phyloP scores from a whole-genome alignment of 805 yeast species.

The Metschnikowia lochheadii region DNA sequence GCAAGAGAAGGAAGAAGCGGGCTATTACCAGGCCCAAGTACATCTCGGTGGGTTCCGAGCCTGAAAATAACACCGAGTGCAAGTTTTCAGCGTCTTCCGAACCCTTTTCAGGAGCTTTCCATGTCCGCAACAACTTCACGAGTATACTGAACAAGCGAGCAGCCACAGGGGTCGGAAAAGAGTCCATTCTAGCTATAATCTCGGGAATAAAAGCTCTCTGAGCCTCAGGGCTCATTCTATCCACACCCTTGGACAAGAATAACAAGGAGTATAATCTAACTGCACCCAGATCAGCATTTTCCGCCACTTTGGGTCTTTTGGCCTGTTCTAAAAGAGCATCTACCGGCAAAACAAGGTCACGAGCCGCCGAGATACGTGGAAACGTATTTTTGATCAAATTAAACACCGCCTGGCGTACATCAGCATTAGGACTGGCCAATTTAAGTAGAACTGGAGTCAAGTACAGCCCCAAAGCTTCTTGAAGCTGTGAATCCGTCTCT shows the following conservation, averaged over 20 bases:
- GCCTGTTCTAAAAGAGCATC: constrained; percentile 61
- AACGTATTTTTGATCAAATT: constrained; percentile 64
- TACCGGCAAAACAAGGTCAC: constrained; percentile 58
- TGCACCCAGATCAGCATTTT: constrained; percentile 40
- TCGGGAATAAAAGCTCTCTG: constrained; percentile 43
- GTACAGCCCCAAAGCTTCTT: constrained; percentile 54
- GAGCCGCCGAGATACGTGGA: constrained; percentile 59
- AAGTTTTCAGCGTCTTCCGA: constrained; percentile 38
- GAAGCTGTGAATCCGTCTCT: constrained; percentile 59
- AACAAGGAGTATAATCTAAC: constrained; percentile 62
- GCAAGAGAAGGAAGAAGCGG: constrained; percentile 54
- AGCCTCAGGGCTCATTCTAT: constrained; percentile 42
- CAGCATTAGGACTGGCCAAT: constrained; percentile 62
- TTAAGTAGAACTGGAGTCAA: constrained; percentile 77
- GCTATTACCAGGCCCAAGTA: constrained; percentile 44
- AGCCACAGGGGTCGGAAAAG: constrained; percentile 29
- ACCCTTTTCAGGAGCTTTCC: constrained; percentile 49
- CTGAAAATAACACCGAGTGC: constrained; percentile 33
- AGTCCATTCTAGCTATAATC: constrained; percentile 45
- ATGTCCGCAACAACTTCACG: constrained; percentile 46
- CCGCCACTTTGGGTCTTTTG: constrained; percentile 47
- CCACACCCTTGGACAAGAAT: constrained; percentile 65
- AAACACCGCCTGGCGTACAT: constrained; percentile 65
- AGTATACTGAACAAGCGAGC: constrained; percentile 63
- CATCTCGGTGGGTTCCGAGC: constrained; percentile 42